Evolutionary conservation across 768 basidiomycete species (phyloP).

Genomic region (Neoboletus brunneissimus): DNA sequence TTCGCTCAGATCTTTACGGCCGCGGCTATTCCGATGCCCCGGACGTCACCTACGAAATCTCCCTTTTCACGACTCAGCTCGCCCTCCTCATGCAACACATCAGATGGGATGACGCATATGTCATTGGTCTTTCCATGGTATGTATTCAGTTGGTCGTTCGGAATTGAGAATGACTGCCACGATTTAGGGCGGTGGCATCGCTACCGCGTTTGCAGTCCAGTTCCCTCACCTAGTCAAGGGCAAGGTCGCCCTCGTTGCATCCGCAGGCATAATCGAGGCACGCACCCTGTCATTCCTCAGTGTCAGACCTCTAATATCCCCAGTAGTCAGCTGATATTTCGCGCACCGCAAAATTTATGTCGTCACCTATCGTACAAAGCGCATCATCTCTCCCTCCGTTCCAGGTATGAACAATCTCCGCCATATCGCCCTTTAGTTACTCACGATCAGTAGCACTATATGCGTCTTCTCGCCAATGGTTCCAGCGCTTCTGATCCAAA

Average conservation of each 20-base stretch:
- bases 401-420: conserved; percentile 41
- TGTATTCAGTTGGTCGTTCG: background rate
- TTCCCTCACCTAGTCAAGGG: conserved; percentile 71
- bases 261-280: conserved; percentile 68
- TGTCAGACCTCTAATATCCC: background rate
- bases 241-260: conserved; percentile 64
- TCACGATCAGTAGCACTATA: conserved; percentile 40
- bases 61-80: conserved; percentile 72
- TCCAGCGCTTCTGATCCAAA: conserved; percentile 21
- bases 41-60: conserved; percentile 59
- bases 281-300: background rate
- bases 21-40: conserved; percentile 84
- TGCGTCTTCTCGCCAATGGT: conserved; percentile 47
- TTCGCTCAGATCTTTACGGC: conserved; percentile 67
- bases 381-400: conserved; percentile 61
- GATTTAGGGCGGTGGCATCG: conserved; percentile 66
- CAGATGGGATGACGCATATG: conserved; percentile 61
- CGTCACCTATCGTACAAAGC: conserved; percentile 68
- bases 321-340: conserved; percentile 63
- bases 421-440: background rate
- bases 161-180: conserved; percentile 11
- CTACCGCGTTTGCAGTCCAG: conserved; percentile 64
- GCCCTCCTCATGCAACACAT: conserved; percentile 79
- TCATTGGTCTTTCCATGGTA: conserved; percentile 79
- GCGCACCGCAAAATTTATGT: conserved; percentile 74